Evolutionary conservation across 1,139 yeast genomes (phyloP), one percentile per base, ranked within the genome.

Genomic region (Kodamaea fungicola): DNA sequence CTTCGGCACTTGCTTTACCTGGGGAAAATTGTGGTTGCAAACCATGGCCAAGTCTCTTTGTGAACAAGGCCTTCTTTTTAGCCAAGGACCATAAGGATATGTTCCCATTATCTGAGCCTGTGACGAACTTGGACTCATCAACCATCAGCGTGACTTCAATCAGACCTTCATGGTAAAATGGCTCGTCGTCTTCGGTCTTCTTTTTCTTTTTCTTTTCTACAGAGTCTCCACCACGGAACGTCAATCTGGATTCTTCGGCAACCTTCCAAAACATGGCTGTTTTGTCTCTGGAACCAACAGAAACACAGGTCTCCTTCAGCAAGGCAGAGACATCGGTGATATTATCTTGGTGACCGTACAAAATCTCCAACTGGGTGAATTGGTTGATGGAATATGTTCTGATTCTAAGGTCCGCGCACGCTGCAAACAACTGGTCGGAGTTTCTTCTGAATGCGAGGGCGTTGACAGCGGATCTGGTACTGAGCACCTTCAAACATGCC

Each of bases 251-350:
- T 63, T 92, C 98, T 53, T 94, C 98, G 22, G 95, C 78, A 47
- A 92, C 88, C 61, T 94, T 92, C 98, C 98, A 92, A 51, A 87
- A 70, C 82, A 94, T 84, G 12, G 94, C 97, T 1, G 96, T 86
- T 51, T 95, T 81, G 62, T 92, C 98, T 52, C 98, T 77, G 4
- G 95, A 74, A 13, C 98, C 98, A 21, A 90, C 97, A 16, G 96
- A 87, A 28, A 92, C 92, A 69, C 98, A 92, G 36, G 96, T 79
- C 56, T 92, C 97, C 59, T 81, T 80, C 12, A 79, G 77, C 45
- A 92, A 68, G 0, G 96, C 85, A 19, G 89, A 67, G 40, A 92
- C 82, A 54, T 83, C 97, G 32, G 77, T 74, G 31, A 92, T 90
- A 39, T 76, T 71, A 57, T 94, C 98, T 64, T 94, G 97, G 60